phyloP scores from a whole-genome alignment of 2,329 filamentous ascomycete species.

The Talaromyces sp. region DNA sequence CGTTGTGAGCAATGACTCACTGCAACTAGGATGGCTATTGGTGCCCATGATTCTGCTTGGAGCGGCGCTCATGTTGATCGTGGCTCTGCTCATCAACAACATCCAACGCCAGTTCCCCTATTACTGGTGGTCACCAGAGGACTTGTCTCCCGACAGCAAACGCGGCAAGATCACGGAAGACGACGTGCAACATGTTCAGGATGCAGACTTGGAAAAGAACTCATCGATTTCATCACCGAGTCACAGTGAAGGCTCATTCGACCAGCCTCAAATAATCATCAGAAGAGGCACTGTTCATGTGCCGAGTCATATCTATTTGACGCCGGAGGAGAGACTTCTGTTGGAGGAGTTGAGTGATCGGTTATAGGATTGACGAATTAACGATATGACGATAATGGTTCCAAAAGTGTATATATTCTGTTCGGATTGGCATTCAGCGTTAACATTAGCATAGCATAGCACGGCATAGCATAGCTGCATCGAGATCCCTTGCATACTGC shows the following conservation, averaged over 20 bases:
- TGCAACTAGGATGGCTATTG: constrained; percentile 66
- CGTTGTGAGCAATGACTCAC: constrained; percentile 57
- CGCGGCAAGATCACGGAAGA: constrained; percentile 1
- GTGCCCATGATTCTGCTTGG: constrained; percentile 63
- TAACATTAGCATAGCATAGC: not conserved
- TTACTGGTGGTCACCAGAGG: constrained; percentile 61
- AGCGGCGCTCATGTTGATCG: constrained; percentile 59
- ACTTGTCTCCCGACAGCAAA: constrained; percentile 23
- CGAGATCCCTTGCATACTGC: not conserved
- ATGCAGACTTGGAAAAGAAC: constrained; percentile 10
- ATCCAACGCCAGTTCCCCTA: constrained; percentile 64
- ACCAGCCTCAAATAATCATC: constrained; percentile 32
- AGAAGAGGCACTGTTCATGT: constrained; percentile 32
- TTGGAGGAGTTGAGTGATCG: constrained; percentile 34
- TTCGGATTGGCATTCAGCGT: not conserved
- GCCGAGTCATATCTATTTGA: constrained; percentile 36
- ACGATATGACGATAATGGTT: not conserved
- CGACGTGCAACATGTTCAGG: not conserved
- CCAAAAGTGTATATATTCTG: not conserved
- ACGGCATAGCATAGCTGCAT: not conserved
- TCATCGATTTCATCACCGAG: not conserved
- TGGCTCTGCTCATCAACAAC: constrained; percentile 68
- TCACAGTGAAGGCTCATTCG: constrained; percentile 20
- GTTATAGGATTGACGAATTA: not conserved
- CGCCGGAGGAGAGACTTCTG: constrained; percentile 33